These are phyloP conservation scores for Cyberlindnera saturnus DNA, from an alignment of 805 yeast species.

Conservation along the genomic window DNA sequence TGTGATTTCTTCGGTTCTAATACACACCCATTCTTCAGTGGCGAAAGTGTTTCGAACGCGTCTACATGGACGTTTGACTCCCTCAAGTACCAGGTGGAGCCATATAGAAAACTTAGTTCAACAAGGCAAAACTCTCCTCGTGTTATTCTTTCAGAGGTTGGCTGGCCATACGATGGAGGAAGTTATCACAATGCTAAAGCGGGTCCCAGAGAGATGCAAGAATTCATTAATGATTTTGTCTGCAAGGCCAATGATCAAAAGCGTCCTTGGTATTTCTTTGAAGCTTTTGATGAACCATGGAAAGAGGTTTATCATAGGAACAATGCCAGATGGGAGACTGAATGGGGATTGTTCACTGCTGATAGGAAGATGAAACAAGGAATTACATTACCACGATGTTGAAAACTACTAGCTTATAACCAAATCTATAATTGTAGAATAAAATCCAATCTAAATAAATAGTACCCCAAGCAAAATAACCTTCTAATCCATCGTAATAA, in stretches of 20 bases:
- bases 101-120: conserved; percentile 25
- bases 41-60: conserved; percentile 41
- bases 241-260: conserved; percentile 35
- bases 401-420: background rate
- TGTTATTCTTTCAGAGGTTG: conserved; percentile 54
- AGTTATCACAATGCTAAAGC: conserved; percentile 40
- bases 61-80: conserved; percentile 49
- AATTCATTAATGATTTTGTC: conserved; percentile 45
- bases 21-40: conserved; percentile 65
- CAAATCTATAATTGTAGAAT: too few species aligned
- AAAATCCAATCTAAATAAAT: too few species aligned
- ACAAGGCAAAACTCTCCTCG: conserved; percentile 18
- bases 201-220: conserved; percentile 35
- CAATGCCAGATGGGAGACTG: conserved; percentile 54
- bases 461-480: too few species aligned
- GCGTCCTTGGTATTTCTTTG: conserved; percentile 54
- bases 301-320: conserved; percentile 45
- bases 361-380: conserved; percentile 42
- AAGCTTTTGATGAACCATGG: conserved; percentile 74
- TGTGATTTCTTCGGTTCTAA: conserved; percentile 60
- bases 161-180: conserved; percentile 71
- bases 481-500: too few species aligned
- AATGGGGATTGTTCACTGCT: conserved; percentile 59
- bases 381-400: conserved; percentile 32
- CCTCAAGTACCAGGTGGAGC: conserved; percentile 37